Percentiles rank a stretch among this genome's conserved stretches.
These are phyloP conservation scores for Durio zibethinus DNA, from an alignment of 345 rosid species.

Conservation along the genomic window DNA sequence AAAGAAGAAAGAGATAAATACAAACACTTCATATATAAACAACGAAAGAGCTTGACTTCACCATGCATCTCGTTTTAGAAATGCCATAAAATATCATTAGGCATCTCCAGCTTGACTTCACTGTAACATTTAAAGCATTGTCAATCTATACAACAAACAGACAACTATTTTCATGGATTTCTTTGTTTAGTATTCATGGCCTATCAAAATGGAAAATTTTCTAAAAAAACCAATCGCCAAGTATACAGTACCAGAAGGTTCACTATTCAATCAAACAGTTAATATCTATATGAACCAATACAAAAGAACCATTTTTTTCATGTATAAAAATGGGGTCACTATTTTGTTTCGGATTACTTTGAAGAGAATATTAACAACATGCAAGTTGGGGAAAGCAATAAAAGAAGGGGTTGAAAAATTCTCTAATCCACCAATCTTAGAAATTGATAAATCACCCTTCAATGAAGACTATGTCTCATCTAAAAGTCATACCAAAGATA, in stretches of 20 bases:
- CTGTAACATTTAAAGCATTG: not conserved
- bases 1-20: not conserved
- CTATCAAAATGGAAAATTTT: not conserved
- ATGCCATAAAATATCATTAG: not conserved
- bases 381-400: constrained; percentile 6
- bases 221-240: not conserved
- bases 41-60: not conserved
- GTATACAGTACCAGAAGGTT: not conserved
- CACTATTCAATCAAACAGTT: constrained; percentile 18
- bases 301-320: not conserved
- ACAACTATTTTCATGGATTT: not conserved
- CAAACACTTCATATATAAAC: not conserved
- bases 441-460: constrained; percentile 9
- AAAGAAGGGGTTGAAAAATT: constrained; percentile 4
- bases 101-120: not conserved
- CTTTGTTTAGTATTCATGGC: not conserved
- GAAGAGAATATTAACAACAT: not conserved
- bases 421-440: constrained; percentile 3
- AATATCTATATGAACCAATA: not conserved
- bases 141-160: not conserved
- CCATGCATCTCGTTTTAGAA: not conserved
- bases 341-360: not conserved
- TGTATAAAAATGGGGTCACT: not conserved
- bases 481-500: not conserved
- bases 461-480: constrained; percentile 8